Conservation (phyloP, 2,329 filamentous ascomycete genomes). For the Trichoderma cornu-damae region DNA sequence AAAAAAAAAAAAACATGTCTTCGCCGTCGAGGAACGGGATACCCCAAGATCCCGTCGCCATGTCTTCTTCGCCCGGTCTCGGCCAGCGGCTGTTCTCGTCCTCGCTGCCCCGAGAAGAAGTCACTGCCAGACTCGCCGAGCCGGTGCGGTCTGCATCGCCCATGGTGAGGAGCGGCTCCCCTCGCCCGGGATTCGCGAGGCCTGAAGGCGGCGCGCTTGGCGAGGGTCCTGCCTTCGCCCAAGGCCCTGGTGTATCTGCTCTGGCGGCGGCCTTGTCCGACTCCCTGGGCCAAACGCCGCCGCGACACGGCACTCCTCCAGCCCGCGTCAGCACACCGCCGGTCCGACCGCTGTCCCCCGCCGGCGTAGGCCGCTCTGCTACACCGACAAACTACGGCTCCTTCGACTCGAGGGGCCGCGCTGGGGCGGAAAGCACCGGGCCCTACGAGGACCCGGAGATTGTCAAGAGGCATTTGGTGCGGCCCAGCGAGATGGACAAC, state of each 20-base stretch:
- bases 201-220: constrained; percentile 52
- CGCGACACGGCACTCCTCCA: constrained; percentile 63
- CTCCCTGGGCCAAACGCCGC: constrained; percentile 64
- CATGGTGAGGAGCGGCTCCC: constrained; percentile 37
- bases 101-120: constrained; percentile 53
- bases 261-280: constrained; percentile 81
- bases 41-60: constrained; percentile 33
- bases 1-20: constrained; percentile 30
- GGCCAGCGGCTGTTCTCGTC: constrained; percentile 43
- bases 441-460: constrained; percentile 87
- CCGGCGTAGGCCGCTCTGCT: constrained; percentile 39
- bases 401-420: constrained; percentile 64
- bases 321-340: constrained; percentile 55
- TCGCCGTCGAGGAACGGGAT: constrained; percentile 33
- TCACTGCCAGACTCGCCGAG: constrained; percentile 57
- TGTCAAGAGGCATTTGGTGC: constrained; percentile 80
- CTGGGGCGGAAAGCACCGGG: constrained; percentile 42
- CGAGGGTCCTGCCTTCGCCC: constrained; percentile 57
- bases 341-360: constrained; percentile 32
- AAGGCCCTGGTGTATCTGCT: constrained; percentile 79
- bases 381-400: constrained; percentile 77
- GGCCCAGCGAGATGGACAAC: constrained; percentile 49
- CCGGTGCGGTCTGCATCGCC: constrained; percentile 44
- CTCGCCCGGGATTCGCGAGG: constrained; percentile 26
- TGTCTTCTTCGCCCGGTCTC: constrained; percentile 46